Base-by-base conservation (phyloP, 2,329 filamentous ascomycete species). In the Knoxdaviesia proteae region DNA sequence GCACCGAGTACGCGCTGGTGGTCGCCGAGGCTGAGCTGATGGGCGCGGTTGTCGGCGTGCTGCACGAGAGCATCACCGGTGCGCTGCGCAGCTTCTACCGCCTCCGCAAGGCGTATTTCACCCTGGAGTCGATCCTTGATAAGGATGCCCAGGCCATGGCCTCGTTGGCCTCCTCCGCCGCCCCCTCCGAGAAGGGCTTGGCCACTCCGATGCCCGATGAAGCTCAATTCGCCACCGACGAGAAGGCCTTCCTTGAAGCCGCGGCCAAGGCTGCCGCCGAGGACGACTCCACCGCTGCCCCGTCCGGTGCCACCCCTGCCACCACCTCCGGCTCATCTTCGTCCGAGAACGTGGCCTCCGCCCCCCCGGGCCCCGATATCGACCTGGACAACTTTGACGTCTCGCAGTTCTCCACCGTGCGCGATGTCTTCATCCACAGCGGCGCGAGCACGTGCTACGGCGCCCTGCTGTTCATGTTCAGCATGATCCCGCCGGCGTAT, bases 21-120 rank as follows among this genome's bases (percentile, higher is more conserved):
- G 74, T 84, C 47, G 83, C 86, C 5, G 77, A 94, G 62, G 74
- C 83, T 2, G 84, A 94, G 58, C 67, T 94, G 48, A 93, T 94
- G 80, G 71, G 74, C 45, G 87, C 87, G 0, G 79, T 96, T 1
- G 77, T 94, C 1, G 83, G 76, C 0, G 83, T 94, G 10, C 63
- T 96, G 51, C 90, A 92, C 49, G 90, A 96, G 62, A 94, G 82
- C 55, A 61, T 96, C 52, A 88, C 87, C 0, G 88, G 96, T 56
- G 84, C 77, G 10, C 73, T 96, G 57, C 84, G 80, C 59, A 84
- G 84, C 5, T 96, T 96, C 53, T 92, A 93, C 55, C 92, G 88
- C 59, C 61, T 96, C 50, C 71, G 88, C 47, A 93, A 90, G 56
- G 88, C 88, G 0, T 96, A 81, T 53, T 63, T 84, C 35, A 80